Evolutionary conservation across 306 rosid genomes (phyloP).

Genomic region (Medicago lupulina): DNA sequence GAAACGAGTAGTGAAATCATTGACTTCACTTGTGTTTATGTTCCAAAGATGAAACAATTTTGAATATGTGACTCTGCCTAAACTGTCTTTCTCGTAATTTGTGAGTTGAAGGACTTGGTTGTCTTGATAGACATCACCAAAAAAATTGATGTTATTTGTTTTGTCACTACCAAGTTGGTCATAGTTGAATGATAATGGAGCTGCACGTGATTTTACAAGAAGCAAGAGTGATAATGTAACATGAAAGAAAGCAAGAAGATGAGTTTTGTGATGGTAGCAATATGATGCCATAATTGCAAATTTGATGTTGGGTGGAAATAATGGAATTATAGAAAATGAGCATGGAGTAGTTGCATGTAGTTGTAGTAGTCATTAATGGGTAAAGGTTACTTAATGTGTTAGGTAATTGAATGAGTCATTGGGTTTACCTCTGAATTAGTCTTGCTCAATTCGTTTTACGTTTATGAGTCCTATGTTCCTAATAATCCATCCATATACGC

Average conservation of each 20-base stretch:
- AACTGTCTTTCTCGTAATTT: conserved; percentile 10
- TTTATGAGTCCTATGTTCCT: neutral
- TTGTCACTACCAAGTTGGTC: conserved; percentile 9
- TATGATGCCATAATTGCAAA: conserved; percentile 34
- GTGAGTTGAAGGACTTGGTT: conserved; percentile 39
- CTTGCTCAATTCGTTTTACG: neutral
- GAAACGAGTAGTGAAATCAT: conserved; percentile 50
- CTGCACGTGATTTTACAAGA: conserved; percentile 20
- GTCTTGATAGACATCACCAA: conserved; percentile 26
- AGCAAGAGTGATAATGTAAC: conserved; percentile 14
- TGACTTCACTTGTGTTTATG: conserved; percentile 7
- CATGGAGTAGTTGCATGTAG: neutral
- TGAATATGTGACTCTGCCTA: conserved; percentile 39
- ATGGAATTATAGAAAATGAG: neutral
- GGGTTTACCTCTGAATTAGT: conserved; percentile 11
- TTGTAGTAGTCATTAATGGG: neutral
- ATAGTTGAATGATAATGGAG: conserved; percentile 45
- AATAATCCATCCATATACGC: neutral
- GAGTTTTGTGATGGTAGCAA: neutral
- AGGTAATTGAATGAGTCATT: neutral
- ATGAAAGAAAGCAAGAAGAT: conserved; percentile 1
- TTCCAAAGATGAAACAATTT: conserved; percentile 47
- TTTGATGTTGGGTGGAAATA: neutral
- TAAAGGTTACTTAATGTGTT: neutral
- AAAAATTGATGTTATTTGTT: conserved; percentile 8